Conservation (phyloP, 1,284 basidiomycete genomes). For the Cerrena zonata region DNA sequence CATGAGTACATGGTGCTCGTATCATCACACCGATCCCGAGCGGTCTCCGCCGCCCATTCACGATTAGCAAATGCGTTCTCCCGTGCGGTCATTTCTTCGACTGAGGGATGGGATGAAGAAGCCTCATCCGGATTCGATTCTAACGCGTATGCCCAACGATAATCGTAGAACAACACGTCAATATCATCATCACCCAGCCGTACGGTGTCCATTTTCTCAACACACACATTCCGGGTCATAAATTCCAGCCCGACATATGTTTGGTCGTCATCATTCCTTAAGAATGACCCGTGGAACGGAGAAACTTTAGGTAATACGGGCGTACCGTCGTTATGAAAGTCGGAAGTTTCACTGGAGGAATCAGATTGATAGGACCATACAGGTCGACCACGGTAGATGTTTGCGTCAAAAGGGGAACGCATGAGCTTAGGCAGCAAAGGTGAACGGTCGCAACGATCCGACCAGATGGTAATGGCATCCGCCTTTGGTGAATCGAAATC, state of each 20-base stretch:
- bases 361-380: neutral
- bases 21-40: too few relatives aligned
- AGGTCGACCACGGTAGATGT: neutral
- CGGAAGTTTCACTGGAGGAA: neutral
- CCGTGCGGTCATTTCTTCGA: too few relatives aligned
- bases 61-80: too few relatives aligned
- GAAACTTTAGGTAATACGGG: neutral
- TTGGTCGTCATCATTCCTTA: constrained; percentile 6
- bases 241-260: constrained; percentile 7
- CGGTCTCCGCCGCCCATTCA: too few relatives aligned
- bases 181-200: too few relatives aligned
- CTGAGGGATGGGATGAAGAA: too few relatives aligned
- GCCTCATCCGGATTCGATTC: too few relatives aligned
- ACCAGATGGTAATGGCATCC: neutral
- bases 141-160: too few relatives aligned
- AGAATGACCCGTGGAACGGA: neutral
- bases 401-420: neutral
- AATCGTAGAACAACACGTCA: too few relatives aligned
- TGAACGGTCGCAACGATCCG: neutral
- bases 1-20: too few relatives aligned
- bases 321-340: neutral
- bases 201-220: constrained; percentile 1
- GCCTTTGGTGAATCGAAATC: neutral
- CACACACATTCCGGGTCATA: neutral
- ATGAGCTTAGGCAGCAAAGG: neutral